phyloP scores from a whole-genome alignment of 2,329 filamentous ascomycete genomes.

The Fusarium chlamydosporum region DNA sequence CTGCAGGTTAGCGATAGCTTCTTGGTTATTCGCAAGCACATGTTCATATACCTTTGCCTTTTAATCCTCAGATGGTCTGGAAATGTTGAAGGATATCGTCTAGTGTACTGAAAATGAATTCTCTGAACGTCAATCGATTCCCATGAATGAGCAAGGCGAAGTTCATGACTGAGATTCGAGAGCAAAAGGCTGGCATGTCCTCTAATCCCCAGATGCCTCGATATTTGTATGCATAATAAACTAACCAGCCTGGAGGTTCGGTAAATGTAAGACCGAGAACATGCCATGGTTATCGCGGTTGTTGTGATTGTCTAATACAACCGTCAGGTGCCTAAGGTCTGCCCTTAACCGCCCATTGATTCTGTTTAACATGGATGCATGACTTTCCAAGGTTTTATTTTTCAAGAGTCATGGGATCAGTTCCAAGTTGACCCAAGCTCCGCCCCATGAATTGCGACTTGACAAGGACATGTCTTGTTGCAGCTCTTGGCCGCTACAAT shows the following conservation, averaged over 20 bases:
- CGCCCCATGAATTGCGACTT: constrained; percentile 31
- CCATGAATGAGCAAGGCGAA: not conserved
- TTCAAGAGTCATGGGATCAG: constrained; percentile 47
- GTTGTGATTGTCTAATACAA: constrained; percentile 14
- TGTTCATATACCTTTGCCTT: not conserved
- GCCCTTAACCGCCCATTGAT: constrained; percentile 20
- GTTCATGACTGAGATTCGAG: not conserved
- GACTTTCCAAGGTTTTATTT: constrained; percentile 40
- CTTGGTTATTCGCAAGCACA: not conserved
- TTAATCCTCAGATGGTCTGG: not conserved
- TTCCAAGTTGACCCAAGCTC: constrained; percentile 44
- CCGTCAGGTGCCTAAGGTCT: not conserved
- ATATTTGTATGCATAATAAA: not conserved
- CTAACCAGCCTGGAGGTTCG: constrained; percentile 1
- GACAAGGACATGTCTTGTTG: constrained; percentile 32
- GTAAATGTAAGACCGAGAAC: constrained; percentile 7
- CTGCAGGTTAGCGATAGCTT: not conserved
- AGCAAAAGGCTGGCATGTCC: not conserved
- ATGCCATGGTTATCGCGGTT: constrained; percentile 41
- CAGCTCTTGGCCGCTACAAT: constrained; percentile 20
- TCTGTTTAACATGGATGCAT: constrained; percentile 26
- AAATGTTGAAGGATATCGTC: not conserved
- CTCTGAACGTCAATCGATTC: no score
- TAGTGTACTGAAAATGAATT: not conserved
- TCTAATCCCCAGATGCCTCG: not conserved